Percentiles rank a stretch among this genome's conserved stretches.
Conservation (phyloP, 176 grass and related monocot species). For the barley (Hordeum vulgare) region MorexV3_pseudomolecules_assembly NC_058521.1:44387248-44387747, state of each 20-base stretch:
- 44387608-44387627: neutral
- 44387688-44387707: neutral
- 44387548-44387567: neutral
- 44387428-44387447: neutral
- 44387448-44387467: neutral
- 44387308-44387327: neutral
- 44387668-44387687: slow-evolving; percentile 25
- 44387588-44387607: neutral
- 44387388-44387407: neutral
- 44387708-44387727: too few relatives aligned
- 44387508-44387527: neutral
- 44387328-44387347: neutral
- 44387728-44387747: too few relatives aligned
- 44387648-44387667: neutral
- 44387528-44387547: neutral
- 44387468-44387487: neutral
- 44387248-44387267: neutral
- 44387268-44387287: neutral
- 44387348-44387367: neutral
- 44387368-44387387: neutral
- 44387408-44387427: neutral
- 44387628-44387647: neutral
- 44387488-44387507: neutral
- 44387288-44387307: neutral
- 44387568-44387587: neutral